Evolutionary conservation across 441 rosid species (phyloP).

Genomic region (Populus trichocarpa): DNA sequence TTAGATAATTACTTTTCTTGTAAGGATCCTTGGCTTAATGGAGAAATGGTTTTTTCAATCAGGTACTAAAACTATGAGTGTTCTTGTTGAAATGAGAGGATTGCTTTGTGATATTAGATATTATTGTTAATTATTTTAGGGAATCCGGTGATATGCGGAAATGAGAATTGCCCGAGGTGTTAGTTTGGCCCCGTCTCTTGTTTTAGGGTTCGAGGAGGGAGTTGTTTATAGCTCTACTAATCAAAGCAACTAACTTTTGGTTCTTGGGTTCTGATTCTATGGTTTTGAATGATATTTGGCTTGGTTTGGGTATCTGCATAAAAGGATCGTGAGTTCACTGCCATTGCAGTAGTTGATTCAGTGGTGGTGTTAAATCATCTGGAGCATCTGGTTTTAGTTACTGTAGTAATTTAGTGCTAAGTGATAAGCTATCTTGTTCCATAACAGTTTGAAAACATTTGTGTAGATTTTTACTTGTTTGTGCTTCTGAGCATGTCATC

Average conservation of each 20-base stretch:
- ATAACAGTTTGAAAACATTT: conserved; percentile 2
- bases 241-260: not conserved
- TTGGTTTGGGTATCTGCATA: not conserved
- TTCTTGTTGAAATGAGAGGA: not conserved
- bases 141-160: not conserved
- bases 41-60: too few species aligned
- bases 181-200: not conserved
- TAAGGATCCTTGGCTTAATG: too few species aligned
- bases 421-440: not conserved
- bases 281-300: not conserved
- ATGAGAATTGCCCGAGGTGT: not conserved
- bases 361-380: not conserved
- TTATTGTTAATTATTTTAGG: not conserved
- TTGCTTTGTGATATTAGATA: not conserved
- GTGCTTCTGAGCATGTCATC: not conserved
- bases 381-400: not conserved
- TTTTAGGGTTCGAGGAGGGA: not conserved
- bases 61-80: too few species aligned
- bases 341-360: not conserved
- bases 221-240: not conserved
- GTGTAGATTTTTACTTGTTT: not conserved
- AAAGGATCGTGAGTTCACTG: not conserved
- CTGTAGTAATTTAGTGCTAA: not conserved
- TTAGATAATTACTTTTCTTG: too few species aligned
- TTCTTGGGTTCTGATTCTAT: not conserved